Evolutionary conservation across 2,329 filamentous ascomycete species (phyloP).

Genomic region (Keithomyces neogunnii): DNA sequence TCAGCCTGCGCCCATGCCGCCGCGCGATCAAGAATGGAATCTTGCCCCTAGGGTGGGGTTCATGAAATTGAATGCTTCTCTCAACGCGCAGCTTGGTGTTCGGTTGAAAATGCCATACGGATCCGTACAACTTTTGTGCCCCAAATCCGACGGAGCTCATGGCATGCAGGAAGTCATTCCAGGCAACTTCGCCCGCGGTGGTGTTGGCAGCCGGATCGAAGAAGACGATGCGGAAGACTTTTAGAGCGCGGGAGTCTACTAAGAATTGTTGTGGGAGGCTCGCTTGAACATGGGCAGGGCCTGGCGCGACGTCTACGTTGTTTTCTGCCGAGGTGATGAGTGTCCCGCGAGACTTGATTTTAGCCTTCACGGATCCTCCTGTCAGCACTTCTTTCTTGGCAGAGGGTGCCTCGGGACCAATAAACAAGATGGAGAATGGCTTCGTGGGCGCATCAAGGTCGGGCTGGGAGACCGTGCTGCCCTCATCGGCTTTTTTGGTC

Average conservation of each 20-base stretch:
- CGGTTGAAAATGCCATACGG: slow-evolving; percentile 50
- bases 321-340: background rate
- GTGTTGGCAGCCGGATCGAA: slow-evolving; percentile 24
- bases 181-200: slow-evolving; percentile 38
- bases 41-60: slow-evolving; percentile 48
- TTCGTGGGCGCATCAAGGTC: slow-evolving; percentile 6
- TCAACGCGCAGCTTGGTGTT: slow-evolving; percentile 26
- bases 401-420: slow-evolving; percentile 1
- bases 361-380: slow-evolving; percentile 9
- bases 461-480: background rate
- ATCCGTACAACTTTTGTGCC: slow-evolving; percentile 50
- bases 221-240: slow-evolving; percentile 34
- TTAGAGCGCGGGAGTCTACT: slow-evolving; percentile 24
- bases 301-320: background rate
- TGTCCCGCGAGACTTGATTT: slow-evolving; percentile 12
- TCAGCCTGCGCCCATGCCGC: slow-evolving; percentile 38
- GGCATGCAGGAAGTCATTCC: slow-evolving; percentile 45
- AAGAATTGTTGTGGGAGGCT: slow-evolving; percentile 4
- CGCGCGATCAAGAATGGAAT: slow-evolving; percentile 38
- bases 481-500: slow-evolving; percentile 1
- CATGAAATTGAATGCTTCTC: slow-evolving; percentile 49
- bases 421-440: slow-evolving; percentile 17
- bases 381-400: background rate
- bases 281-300: background rate
- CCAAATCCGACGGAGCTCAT: slow-evolving; percentile 41